Evolutionary conservation across 2,329 filamentous ascomycete genomes (phyloP).

Genomic region (Aspergillus sp.): DNA sequence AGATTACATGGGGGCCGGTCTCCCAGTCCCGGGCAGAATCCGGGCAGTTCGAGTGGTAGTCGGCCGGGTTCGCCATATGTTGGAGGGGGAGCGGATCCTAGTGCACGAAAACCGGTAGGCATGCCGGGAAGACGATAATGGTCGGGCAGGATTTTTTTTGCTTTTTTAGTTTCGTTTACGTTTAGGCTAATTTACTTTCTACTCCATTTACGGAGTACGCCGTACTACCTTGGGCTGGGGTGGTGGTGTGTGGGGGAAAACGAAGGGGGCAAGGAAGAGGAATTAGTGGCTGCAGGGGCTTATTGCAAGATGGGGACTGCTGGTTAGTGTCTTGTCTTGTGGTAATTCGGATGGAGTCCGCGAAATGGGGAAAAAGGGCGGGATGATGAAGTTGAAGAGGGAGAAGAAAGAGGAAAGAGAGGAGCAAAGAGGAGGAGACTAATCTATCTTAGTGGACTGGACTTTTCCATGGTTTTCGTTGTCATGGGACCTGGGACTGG

Average conservation of each 20-base stretch:
- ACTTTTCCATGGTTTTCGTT: background rate
- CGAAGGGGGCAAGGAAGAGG: background rate
- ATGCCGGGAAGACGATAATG: slow-evolving; percentile 15
- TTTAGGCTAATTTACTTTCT: background rate
- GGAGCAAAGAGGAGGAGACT: background rate
- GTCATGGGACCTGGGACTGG: background rate
- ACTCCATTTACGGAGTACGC: background rate
- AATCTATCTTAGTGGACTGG: background rate
- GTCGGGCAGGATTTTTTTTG: background rate
- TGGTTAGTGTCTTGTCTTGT: slow-evolving; percentile 14
- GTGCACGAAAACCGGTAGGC: slow-evolving; percentile 36
- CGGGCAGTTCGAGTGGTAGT: slow-evolving; percentile 4
- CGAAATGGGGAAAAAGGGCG: background rate
- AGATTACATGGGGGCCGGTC: slow-evolving; percentile 65
- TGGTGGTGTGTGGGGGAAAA: background rate
- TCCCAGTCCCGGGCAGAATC: slow-evolving; percentile 33
- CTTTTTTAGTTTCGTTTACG: background rate
- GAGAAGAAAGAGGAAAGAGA: background rate
- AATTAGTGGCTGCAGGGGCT: slow-evolving; percentile 1
- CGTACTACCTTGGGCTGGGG: background rate
- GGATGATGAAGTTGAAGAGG: background rate
- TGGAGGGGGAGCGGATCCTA: slow-evolving; percentile 31
- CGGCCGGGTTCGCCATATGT: slow-evolving; percentile 20
- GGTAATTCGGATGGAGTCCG: background rate
- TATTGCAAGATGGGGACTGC: slow-evolving; percentile 12